Percentiles rank a stretch among this genome's conserved stretches.
Conservation (phyloP, 169 alveolate genomes). For the Ichthyophthirius multifiliis region DNA sequence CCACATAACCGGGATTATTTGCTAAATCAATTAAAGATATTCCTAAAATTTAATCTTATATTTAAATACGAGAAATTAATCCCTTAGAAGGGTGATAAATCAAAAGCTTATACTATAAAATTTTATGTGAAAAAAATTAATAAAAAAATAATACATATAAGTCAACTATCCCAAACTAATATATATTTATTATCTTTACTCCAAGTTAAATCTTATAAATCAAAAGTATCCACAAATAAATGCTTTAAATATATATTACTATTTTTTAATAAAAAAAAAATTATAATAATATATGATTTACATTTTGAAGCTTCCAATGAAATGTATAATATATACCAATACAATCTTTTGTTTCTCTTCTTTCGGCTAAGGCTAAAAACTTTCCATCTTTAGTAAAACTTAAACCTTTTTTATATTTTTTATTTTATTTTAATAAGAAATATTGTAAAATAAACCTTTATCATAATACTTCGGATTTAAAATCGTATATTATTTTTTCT, state of each 20-base stretch:
- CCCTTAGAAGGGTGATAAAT: conserved; percentile 49
- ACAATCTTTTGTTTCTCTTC: conserved; percentile 69
- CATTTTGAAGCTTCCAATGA: conserved; percentile 68
- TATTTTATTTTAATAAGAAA: neutral
- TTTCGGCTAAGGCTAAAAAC: conserved; percentile 78
- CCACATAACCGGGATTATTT: neutral
- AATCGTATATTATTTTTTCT: conserved; percentile 36
- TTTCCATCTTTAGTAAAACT: conserved; percentile 65
- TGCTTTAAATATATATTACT: neutral
- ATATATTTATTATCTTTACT: conserved; percentile 60
- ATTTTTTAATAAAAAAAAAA: neutral
- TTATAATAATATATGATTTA: neutral
- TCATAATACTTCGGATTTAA: conserved; percentile 50
- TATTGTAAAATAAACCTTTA: neutral
- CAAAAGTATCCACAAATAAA: conserved; percentile 67
- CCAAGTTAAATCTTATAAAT: conserved; percentile 65
- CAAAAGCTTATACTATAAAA: conserved; percentile 31
- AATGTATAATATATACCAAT: conserved; percentile 67
- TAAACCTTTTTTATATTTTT: conserved; percentile 19
- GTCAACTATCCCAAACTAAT: conserved; percentile 55
- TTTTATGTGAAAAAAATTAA: no score
- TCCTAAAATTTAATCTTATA: no score
- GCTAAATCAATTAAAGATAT: neutral
- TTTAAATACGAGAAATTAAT: conserved; percentile 12
- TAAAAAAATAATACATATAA: conserved; percentile 3